A percentile compares a stretch with the other conserved stretches of the same genome.
Conservation (phyloP, 2,329 filamentous ascomycete genomes). For the Fusarium concolor region DNA sequence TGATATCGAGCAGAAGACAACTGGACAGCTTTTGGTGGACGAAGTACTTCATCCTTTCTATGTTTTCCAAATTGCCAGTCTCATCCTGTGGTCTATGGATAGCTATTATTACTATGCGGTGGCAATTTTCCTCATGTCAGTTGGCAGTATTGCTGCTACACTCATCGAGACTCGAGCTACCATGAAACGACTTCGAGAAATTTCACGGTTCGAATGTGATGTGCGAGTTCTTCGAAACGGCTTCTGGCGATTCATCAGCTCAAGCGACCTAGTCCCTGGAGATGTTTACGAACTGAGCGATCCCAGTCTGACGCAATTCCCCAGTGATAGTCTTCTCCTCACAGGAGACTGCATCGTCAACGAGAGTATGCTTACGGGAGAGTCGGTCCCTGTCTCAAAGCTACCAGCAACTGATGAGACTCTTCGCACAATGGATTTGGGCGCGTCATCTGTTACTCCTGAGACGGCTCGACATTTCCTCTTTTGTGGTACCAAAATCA, state of each 20-base stretch:
- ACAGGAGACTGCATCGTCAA: conserved; percentile 98
- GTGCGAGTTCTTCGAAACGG: conserved; percentile 92
- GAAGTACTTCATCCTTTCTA: conserved; percentile 99
- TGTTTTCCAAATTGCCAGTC: conserved; percentile 95
- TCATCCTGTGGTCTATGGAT: conserved; percentile 94
- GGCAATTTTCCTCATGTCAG: conserved; percentile 94
- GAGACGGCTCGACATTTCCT: conserved; percentile 89
- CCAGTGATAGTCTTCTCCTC: conserved; percentile 90
- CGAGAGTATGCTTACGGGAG: conserved; percentile 98
- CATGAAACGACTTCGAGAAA: conserved; percentile 89
- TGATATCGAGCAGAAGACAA: conserved; percentile 90
- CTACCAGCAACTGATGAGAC: conserved; percentile 84
- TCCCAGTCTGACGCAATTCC: conserved; percentile 86
- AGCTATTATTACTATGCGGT: conserved; percentile 98
- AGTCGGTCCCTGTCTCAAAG: conserved; percentile 97
- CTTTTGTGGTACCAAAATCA: conserved; percentile 95
- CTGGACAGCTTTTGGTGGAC: conserved; percentile 85
- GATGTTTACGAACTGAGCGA: conserved; percentile 98
- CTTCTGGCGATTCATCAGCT: conserved; percentile 92
- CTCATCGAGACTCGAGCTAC: conserved; percentile 91
- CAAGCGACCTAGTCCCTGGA: conserved; percentile 89
- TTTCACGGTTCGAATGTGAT: conserved; percentile 95
- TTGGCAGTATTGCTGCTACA: conserved; percentile 90
- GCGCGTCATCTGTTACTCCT: conserved; percentile 83
- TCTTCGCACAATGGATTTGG: conserved; percentile 79